Evolutionary conservation across 257 asterid genomes (phyloP).

Genomic region (Solanum okadae): DNA sequence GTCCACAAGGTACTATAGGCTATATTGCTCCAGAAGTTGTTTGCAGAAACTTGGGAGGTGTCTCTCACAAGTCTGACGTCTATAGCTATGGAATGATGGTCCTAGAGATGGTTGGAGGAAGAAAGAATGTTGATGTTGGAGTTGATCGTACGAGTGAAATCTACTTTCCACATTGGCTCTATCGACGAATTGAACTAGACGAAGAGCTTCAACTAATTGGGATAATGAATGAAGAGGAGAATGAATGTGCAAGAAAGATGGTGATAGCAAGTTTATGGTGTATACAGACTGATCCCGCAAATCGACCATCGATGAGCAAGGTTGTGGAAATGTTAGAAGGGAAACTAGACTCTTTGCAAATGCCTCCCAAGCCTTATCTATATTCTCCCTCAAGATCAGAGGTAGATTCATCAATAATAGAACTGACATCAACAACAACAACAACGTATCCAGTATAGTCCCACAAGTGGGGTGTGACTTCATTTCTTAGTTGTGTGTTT

Average conservation of each 20-base stretch:
- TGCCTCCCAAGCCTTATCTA: conserved; percentile 26
- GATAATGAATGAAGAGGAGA: conserved; percentile 7
- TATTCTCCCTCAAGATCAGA: conserved; percentile 9
- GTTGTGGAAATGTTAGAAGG: conserved; percentile 40
- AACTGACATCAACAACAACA: background rate
- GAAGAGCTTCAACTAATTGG: background rate
- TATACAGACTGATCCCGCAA: conserved; percentile 22
- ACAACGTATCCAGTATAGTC: background rate
- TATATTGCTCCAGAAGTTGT: too few relatives aligned
- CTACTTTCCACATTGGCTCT: conserved; percentile 17
- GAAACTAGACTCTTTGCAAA: background rate
- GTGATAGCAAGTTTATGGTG: conserved; percentile 47
- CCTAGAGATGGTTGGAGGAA: conserved; percentile 1
- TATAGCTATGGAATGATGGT: conserved; percentile 34
- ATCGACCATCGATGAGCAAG: conserved; percentile 19
- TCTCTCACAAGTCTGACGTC: conserved; percentile 31
- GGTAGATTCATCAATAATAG: background rate
- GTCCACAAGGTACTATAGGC: too few relatives aligned
- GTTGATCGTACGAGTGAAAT: too few relatives aligned
- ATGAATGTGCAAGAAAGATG: too few relatives aligned
- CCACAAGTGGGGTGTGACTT: background rate
- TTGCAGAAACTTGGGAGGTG: too few relatives aligned
- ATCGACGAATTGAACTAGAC: conserved; percentile 2
- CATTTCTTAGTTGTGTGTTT: background rate
- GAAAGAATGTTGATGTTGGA: too few relatives aligned